Base-by-base conservation (phyloP, 78 protist genomes). In the Tieghemostelium lacteum region DNA sequence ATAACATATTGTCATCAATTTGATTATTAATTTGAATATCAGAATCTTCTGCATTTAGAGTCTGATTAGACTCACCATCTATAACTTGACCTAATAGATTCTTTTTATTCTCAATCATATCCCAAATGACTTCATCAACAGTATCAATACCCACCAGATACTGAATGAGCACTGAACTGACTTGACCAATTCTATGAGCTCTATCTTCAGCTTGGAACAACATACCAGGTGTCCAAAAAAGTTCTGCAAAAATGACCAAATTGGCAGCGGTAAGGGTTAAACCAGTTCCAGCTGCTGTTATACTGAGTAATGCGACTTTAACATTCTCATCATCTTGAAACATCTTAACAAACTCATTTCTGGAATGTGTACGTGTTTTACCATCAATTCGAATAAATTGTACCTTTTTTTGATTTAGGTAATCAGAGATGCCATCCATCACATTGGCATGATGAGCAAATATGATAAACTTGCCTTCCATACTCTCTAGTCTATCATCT, bases 271-370 rank as follows among this genome's bases (percentile, higher is more conserved):
- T 95, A 52, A 97, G 64, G 3, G 94, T 86, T n/a, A 97, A 37
- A 12, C 99, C 98, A 26, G 87, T 73, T 1, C 97, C 97, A 2
- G 98, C 96, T 0, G 98, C 98, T 0, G 87, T 83, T 22, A 97
- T 58, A 42, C 94, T 78, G 24, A 97, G 93, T 10, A 97, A n/a
- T 10, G 98, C 98, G 22, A 93, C 85, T 19, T 19, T 28, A 62
- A 60, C 50, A 6, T 45, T 34, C n/a, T 17, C 24, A 5, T 76
- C 86, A 55, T n/a, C 60, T 62, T 92, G 95, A 57, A 92, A 92
- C 42, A 28, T 2, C n/a, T 57, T 62, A 7, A 93, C 93, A 22
- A 24, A 54, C 4, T 55, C 65, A 19, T 58, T 36, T 5, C 93
- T 37, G 33, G 72, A n/a, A 16, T 67, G 75, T 20, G 65, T 85